Evolutionary conservation across 2,329 filamentous ascomycete genomes (phyloP).

Genomic region (Fusarium kyushuense): DNA sequence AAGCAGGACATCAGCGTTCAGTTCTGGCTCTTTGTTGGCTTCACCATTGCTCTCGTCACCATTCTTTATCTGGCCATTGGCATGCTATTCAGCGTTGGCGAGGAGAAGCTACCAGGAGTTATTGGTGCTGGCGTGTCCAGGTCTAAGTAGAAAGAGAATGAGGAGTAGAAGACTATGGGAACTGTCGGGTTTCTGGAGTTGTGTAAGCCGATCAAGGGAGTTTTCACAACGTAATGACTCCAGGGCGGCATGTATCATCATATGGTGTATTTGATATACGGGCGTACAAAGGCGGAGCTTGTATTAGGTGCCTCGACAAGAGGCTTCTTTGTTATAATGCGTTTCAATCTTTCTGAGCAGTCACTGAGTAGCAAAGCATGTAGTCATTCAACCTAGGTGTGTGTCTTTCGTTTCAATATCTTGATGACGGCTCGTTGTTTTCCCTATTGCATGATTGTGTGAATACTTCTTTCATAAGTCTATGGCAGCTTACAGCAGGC

Average conservation of each 20-base stretch:
- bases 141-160: constrained; percentile 63
- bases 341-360: constrained; percentile 37
- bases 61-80: constrained; percentile 78
- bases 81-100: constrained; percentile 84
- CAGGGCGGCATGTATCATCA: constrained; percentile 48
- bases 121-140: constrained; percentile 94
- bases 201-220: constrained; percentile 39
- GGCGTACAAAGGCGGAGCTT: constrained; percentile 50
- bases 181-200: constrained; percentile 38
- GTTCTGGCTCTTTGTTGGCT: constrained; percentile 87
- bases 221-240: constrained; percentile 40
- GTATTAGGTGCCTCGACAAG: constrained; percentile 44
- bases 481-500: not conserved
- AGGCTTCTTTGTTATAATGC: constrained; percentile 48
- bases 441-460: not conserved
- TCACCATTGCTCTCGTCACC: constrained; percentile 76
- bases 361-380: constrained; percentile 32
- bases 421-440: not conserved
- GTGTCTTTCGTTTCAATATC: not conserved
- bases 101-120: constrained; percentile 90
- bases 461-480: not conserved
- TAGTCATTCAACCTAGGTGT: not conserved
- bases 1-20: constrained; percentile 91
- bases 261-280: constrained; percentile 50
- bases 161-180: constrained; percentile 11